phyloP scores from a whole-genome alignment of 78 protist species.

The Dictyostelium discoideum region dicty_2.7 NC_007090.3:1310001-1310500 shows the following conservation, averaged over 20 bases:
- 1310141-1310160: not conserved
- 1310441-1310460: not conserved
- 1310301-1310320: not conserved
- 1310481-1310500: not conserved
- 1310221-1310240: too few relatives aligned
- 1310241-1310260: too few relatives aligned
- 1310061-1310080: too few relatives aligned
- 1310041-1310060: not conserved
- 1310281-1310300: not conserved
- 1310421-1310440: not conserved
- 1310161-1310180: not conserved
- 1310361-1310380: not conserved
- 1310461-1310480: not conserved
- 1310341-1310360: not conserved
- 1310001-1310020: not conserved
- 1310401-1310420: not conserved
- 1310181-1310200: too few relatives aligned
- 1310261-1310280: not conserved
- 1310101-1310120: not conserved
- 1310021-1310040: not conserved
- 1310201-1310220: too few relatives aligned
- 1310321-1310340: constrained; percentile 7
- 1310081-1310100: not conserved
- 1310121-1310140: not conserved
- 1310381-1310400: not conserved